Evolutionary conservation across 441 rosid genomes (phyloP).

Genomic region (Geranium incanum): DNA sequence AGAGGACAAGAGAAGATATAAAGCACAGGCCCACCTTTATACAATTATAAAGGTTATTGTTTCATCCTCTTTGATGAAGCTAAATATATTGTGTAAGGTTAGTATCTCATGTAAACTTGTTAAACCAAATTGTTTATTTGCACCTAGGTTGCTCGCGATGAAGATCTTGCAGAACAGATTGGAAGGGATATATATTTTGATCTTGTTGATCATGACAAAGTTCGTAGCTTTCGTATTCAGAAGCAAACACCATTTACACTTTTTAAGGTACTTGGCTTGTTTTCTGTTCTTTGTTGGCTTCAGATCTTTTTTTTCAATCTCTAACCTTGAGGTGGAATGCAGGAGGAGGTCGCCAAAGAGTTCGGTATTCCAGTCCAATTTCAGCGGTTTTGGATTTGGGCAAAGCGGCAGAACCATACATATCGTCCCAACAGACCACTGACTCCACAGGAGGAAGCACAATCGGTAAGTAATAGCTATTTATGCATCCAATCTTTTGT

Average conservation of each 20-base stretch:
- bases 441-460: conserved; percentile 72
- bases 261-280: conserved; percentile 55
- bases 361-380: conserved; percentile 77
- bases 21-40: conserved; percentile 86
- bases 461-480: conserved; percentile 43
- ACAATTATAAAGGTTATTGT: conserved; percentile 66
- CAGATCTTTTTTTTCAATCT: neutral
- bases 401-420: conserved; percentile 94
- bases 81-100: neutral
- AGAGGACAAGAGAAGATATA: conserved; percentile 70
- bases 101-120: neutral
- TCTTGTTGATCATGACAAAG: conserved; percentile 93
- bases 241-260: conserved; percentile 60
- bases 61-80: neutral
- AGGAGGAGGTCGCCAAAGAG: conserved; percentile 95
- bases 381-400: conserved; percentile 96
- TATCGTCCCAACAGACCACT: conserved; percentile 94
- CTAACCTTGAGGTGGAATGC: conserved; percentile 23
- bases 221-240: conserved; percentile 74
- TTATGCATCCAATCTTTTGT: conserved; percentile 9
- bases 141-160: conserved; percentile 78
- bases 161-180: conserved; percentile 74
- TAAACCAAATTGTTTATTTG: conserved; percentile 22
- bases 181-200: conserved; percentile 85
- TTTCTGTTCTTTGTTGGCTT: conserved; percentile 10